These are phyloP conservation scores for Myxozyma lipomycoides DNA, from an alignment of 805 yeast genomes.

Conservation along the genomic window DNA sequence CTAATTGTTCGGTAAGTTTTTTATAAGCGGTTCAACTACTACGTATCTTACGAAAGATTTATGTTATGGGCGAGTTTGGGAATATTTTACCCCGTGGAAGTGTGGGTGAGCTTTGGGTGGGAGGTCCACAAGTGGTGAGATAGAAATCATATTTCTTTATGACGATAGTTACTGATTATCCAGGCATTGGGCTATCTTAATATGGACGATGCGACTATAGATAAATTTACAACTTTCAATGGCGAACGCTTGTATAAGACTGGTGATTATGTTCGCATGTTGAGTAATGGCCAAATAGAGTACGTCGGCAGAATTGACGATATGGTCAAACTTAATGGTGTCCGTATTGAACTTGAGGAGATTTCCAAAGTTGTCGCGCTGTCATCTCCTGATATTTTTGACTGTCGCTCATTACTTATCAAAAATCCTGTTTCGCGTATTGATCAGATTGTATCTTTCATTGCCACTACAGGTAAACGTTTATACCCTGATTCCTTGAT, in stretches of 20 bases:
- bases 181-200: conserved; percentile 15
- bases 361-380: conserved; percentile 7
- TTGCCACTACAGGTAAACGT: neutral
- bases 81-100: conserved; percentile 20
- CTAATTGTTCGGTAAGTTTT: conserved; percentile 9
- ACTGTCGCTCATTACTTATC: conserved; percentile 1
- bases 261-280: conserved; percentile 28
- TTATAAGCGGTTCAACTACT: neutral
- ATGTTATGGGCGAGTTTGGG: conserved; percentile 2
- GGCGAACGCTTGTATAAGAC: conserved; percentile 24
- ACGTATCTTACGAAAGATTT: conserved; percentile 2
- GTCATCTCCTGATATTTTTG: neutral
- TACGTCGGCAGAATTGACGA: conserved; percentile 28
- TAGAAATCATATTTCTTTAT: neutral
- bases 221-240: conserved; percentile 8
- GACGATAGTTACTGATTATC: neutral
- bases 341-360: conserved; percentile 28
- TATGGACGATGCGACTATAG: conserved; percentile 15
- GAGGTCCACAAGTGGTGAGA: conserved; percentile 9
- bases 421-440: neutral
- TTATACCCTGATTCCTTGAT: neutral
- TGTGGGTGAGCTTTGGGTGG: conserved; percentile 20
- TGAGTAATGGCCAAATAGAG: conserved; percentile 21
- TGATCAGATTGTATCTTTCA: conserved; percentile 5
- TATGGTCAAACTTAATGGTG: conserved; percentile 28